Conservation (phyloP, 2,329 filamentous ascomycete genomes). For the Trichoderma semiorbis region DNA sequence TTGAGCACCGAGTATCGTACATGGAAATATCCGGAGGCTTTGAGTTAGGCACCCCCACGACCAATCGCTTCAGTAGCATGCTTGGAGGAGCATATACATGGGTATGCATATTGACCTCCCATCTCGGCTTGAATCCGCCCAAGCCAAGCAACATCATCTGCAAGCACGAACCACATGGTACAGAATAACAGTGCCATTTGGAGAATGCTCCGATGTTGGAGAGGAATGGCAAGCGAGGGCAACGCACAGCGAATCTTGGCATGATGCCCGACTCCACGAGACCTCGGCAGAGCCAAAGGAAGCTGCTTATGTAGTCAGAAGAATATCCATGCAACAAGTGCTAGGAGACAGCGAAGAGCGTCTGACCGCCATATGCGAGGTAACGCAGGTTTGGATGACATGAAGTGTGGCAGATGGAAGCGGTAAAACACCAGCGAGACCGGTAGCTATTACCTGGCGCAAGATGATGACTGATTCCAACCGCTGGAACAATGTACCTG, state of each 20-base stretch:
- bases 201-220: background rate
- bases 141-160: background rate
- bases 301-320: background rate
- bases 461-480: background rate
- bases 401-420: background rate
- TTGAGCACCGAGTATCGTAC: background rate
- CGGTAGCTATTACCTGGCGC: background rate
- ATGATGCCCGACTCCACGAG: background rate
- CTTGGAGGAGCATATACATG: background rate
- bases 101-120: background rate
- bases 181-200: background rate
- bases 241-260: background rate
- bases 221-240: background rate
- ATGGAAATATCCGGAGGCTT: background rate
- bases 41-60: background rate
- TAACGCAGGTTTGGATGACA: background rate
- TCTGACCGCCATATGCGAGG: conserved; percentile 19
- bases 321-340: background rate
- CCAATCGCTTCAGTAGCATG: background rate
- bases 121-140: background rate
- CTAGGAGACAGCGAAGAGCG: background rate
- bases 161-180: background rate
- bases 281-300: background rate
- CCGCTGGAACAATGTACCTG: background rate
- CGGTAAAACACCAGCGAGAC: background rate